A percentile compares a stretch with the other conserved stretches of the same genome.
phyloP scores from a whole-genome alignment of 169 alveolate genomes.

The Plasmodium coatneyi region DNA sequence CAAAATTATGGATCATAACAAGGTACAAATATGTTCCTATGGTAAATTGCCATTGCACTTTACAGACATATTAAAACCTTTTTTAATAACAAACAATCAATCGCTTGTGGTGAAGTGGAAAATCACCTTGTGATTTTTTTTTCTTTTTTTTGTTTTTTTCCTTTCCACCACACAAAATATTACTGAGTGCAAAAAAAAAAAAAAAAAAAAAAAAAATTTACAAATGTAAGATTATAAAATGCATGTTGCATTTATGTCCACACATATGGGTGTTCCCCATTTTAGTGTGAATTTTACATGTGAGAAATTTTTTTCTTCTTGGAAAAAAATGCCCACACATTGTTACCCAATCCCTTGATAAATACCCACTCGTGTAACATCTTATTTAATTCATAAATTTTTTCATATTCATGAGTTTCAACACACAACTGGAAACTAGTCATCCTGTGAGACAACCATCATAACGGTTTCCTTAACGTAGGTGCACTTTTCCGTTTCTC shows the following conservation, averaged over 20 bases:
- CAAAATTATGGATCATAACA: neutral
- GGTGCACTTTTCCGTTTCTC: neutral
- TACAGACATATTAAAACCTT: conserved; percentile 69
- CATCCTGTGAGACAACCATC: neutral
- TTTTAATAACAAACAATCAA: conserved; percentile 59
- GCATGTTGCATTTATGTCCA: neutral
- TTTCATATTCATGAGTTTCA: neutral
- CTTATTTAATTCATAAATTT: neutral
- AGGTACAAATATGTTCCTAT: conserved; percentile 36
- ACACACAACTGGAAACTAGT: neutral
- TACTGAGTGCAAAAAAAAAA: neutral
- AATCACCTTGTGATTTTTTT: neutral
- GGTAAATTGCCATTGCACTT: conserved; percentile 56
- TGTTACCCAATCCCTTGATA: neutral
- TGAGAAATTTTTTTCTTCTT: neutral
- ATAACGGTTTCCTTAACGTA: neutral
- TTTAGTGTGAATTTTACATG: neutral
- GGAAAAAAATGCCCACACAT: neutral
- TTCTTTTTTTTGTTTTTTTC: neutral
- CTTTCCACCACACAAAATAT: neutral
- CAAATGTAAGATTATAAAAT: neutral
- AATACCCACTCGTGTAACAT: neutral
- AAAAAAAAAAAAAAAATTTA: too few relatives aligned
- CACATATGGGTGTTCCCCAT: neutral
- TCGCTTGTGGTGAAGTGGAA: conserved; percentile 2